Base-by-base conservation (phyloP, 2,329 filamentous ascomycete genomes). In the Fusarium agapanthi region DNA sequence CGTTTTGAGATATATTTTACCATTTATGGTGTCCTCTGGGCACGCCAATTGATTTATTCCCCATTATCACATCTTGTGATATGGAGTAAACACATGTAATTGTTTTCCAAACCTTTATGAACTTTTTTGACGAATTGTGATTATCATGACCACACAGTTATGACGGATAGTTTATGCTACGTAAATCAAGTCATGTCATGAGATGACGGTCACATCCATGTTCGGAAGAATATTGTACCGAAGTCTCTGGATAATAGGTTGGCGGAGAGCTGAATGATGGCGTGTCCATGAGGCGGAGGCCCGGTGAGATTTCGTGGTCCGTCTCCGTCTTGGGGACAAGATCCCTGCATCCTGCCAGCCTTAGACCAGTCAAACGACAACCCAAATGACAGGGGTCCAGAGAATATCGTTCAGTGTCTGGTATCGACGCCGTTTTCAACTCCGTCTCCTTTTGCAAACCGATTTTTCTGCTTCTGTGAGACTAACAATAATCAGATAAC, bases 271-370 rank as follows among this genome's bases (percentile, higher is more conserved):
- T 37, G 38, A 44, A 56, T 35, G 53, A 32, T 26, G 18, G 20
- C 64, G 28, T 51, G 22, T 40, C 67, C 59, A 50, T 65, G 53
- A 63, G 65, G 61, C 79, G 79, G 79, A 80, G 71, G 55, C 58
- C 62, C 79, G 79, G 79, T 47, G 65, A 74, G 77, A 80, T 76
- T 76, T 60, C 68, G 38, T 32, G 43, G 57, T 75, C 77, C 75
- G 78, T 53, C 59, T 73, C 77, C 77, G 77, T 69, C 75, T 72
- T 65, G 28, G 35, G 30, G 54, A 61, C 26, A 50, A 28, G 55
- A 70, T 41, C 69, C 72, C 57, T 75, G 74, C 72, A 44, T 50
- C 26, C 30, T 43, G n/a, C 60, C 58, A 55, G 24, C 61, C 38
- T 69, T 58, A 57, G 66, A 61, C 71, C 65, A 71, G 71, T 71